phyloP scores from a whole-genome alignment of 371 early-diverging fungal genomes.

The Mucor circinelloides region DNA sequence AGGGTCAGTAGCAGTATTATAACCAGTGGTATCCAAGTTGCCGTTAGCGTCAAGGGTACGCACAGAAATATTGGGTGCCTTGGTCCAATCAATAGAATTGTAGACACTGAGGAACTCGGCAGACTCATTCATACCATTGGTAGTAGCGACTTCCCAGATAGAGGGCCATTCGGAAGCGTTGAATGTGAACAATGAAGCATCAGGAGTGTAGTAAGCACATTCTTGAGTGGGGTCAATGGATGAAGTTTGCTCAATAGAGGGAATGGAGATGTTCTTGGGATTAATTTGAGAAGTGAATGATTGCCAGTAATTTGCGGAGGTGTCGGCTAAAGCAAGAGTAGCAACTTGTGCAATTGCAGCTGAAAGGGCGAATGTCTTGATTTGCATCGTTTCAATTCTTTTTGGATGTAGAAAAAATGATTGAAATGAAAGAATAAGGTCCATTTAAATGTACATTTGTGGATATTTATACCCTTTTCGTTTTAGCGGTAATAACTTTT shows the following conservation, averaged over 20 bases:
- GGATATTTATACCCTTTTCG: slow-evolving; percentile 1
- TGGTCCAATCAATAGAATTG: slow-evolving; percentile 51
- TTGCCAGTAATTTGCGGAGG: slow-evolving; percentile 18
- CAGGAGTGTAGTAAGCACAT: slow-evolving; percentile 29
- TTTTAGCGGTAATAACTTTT: neutral
- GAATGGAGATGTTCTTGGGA: slow-evolving; percentile 20
- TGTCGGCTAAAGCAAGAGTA: slow-evolving; percentile 22
- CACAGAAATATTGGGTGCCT: slow-evolving; percentile 39
- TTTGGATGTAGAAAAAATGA: slow-evolving; percentile 6
- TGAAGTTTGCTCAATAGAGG: slow-evolving; percentile 22
- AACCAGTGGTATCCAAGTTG: slow-evolving; percentile 34
- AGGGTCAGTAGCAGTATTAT: slow-evolving; percentile 36
- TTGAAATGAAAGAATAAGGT: neutral
- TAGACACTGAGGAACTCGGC: slow-evolving; percentile 45
- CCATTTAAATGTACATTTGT: neutral
- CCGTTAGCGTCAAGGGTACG: slow-evolving; percentile 29
- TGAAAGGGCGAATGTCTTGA: slow-evolving; percentile 31
- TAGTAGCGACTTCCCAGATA: slow-evolving; percentile 44
- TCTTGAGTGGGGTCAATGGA: slow-evolving; percentile 13
- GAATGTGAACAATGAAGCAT: slow-evolving; percentile 23
- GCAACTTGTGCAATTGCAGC: slow-evolving; percentile 19
- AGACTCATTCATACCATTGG: slow-evolving; percentile 41
- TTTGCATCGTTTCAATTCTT: slow-evolving; percentile 28
- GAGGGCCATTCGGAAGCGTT: slow-evolving; percentile 44
- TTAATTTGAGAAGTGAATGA: slow-evolving; percentile 17